These are phyloP conservation scores for Aspergillus neoniger DNA, from an alignment of 2,329 filamentous ascomycete species.

Conservation along the genomic window DNA sequence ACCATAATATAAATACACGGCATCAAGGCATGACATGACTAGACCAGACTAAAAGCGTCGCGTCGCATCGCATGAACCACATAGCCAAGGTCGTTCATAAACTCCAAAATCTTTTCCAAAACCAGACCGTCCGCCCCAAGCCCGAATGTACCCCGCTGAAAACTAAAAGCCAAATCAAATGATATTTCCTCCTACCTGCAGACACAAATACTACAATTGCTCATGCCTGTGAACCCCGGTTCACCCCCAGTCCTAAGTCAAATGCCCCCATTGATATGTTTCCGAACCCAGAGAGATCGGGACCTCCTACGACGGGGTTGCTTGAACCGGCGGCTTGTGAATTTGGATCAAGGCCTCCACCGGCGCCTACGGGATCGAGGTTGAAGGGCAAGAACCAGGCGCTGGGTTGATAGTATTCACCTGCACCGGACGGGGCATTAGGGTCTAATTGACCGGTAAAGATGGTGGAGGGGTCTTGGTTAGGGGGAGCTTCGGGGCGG, in stretches of 20 bases:
- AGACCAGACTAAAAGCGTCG: not conserved
- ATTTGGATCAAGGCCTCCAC: slow-evolving; percentile 20
- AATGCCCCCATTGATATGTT: slow-evolving; percentile 31
- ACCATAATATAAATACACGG: not conserved
- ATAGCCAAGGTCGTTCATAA: not conserved
- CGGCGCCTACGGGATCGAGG: slow-evolving; percentile 63
- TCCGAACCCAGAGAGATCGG: slow-evolving; percentile 27
- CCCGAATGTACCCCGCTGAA: not conserved
- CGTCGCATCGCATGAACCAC: not conserved
- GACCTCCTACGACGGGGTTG: slow-evolving; percentile 6
- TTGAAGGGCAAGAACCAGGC: slow-evolving; percentile 96
- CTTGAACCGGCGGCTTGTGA: slow-evolving; percentile 15
- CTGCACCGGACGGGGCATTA: slow-evolving; percentile 36
- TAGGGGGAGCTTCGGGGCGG: slow-evolving; percentile 21
- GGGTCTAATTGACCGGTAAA: slow-evolving; percentile 42
- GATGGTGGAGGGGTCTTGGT: slow-evolving; percentile 28
- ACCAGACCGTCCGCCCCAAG: not conserved
- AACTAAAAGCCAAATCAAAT: not conserved
- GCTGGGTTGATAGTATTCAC: slow-evolving; percentile 51
- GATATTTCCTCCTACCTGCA: not conserved
- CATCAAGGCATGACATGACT: not conserved
- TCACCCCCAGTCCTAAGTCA: slow-evolving; percentile 30
- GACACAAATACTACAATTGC: too few species aligned
- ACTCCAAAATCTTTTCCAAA: not conserved
- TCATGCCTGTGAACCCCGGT: slow-evolving; percentile 17